Conservation (phyloP, 1,284 basidiomycete species). For the Schizophyllum amplum region DNA sequence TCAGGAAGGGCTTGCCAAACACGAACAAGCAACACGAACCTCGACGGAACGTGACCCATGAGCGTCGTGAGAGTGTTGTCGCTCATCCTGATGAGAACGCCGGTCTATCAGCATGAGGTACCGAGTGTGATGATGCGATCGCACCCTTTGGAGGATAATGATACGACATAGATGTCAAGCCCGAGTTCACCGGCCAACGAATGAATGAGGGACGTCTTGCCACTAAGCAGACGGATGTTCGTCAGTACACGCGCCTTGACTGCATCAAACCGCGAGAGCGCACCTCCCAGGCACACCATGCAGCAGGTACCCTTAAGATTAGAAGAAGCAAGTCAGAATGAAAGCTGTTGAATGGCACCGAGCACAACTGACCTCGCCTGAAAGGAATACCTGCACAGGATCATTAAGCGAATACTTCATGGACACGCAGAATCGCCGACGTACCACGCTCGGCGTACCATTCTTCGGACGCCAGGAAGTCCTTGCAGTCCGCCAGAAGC, state of each 20-base stretch:
- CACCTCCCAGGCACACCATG: slow-evolving; percentile 81
- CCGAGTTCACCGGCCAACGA: slow-evolving; percentile 79
- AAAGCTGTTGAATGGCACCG: not conserved
- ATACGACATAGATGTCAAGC: slow-evolving; percentile 85
- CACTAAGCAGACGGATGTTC: slow-evolving; percentile 32
- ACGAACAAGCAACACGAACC: slow-evolving; percentile 33
- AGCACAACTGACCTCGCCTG: slow-evolving; percentile 45
- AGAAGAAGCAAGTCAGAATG: not conserved
- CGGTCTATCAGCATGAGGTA: slow-evolving; percentile 5
- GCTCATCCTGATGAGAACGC: slow-evolving; percentile 49
- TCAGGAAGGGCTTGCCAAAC: slow-evolving; percentile 4
- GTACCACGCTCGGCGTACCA: slow-evolving; percentile 82
- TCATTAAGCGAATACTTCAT: slow-evolving; percentile 7
- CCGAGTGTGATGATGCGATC: slow-evolving; percentile 12
- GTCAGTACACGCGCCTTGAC: slow-evolving; percentile 11
- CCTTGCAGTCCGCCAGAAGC: slow-evolving; percentile 76
- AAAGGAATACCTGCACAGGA: slow-evolving; percentile 65
- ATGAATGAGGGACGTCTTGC: slow-evolving; percentile 79
- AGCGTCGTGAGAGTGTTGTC: slow-evolving; percentile 77
- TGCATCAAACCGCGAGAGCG: slow-evolving; percentile 15
- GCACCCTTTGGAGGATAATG: slow-evolving; percentile 76
- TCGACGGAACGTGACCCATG: slow-evolving; percentile 77
- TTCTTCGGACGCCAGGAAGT: slow-evolving; percentile 75
- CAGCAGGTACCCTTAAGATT: slow-evolving; percentile 47
- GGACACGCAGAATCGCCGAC: slow-evolving; percentile 21